Evolutionary conservation across 1,284 basidiomycete species (phyloP), one percentile per base, ranked within the genome.

Genomic region (Pyrrhoderma noxium): DNA sequence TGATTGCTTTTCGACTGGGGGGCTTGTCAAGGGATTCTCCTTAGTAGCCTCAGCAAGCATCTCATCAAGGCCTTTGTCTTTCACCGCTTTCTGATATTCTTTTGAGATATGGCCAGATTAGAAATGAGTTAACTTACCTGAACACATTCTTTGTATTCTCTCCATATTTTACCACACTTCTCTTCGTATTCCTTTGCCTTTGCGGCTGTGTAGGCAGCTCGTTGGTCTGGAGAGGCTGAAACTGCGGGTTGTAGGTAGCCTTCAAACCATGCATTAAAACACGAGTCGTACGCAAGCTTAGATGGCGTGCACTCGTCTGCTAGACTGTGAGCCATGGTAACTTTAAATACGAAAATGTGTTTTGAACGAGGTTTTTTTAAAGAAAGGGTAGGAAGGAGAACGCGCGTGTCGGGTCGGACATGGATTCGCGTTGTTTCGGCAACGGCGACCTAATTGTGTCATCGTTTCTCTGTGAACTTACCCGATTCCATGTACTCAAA

Each of bases 251-350:
- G 86, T 31, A 97, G 80, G 64, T 96, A 97, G 19, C 89, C 89
- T 64, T 93, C 91, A 62, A 97, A 93, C 94, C 93, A 97, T 5
- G 85, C 80, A 64, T 96, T 95, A 73, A 97, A 97, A 73, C 94
- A 97, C 0, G 85, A 71, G 67, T 97, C 93, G 66, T 96, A 97
- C 54, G 80, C 74, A 56, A 85, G 82, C 65, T 97, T 97, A 51
- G 93, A 75, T 0, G 88, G 85, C 2, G 93, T 96, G 68, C 94
- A 97, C 69, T 85, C 77, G 1, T 80, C 70, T 2, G 86, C 79
- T 23, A 95, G 73, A 60, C 82, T 85, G 56, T 81, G 73, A 2
- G 85, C 79, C 85, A 88, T 87, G 45, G 34, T 48, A 5, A 8
- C 9, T 22, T 42, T 19, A 42, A 42, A 19, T 19, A 22, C 19